Evolutionary conservation across 148 eudicot genomes (phyloP).

Genomic region (Rhododendron vialii): DNA sequence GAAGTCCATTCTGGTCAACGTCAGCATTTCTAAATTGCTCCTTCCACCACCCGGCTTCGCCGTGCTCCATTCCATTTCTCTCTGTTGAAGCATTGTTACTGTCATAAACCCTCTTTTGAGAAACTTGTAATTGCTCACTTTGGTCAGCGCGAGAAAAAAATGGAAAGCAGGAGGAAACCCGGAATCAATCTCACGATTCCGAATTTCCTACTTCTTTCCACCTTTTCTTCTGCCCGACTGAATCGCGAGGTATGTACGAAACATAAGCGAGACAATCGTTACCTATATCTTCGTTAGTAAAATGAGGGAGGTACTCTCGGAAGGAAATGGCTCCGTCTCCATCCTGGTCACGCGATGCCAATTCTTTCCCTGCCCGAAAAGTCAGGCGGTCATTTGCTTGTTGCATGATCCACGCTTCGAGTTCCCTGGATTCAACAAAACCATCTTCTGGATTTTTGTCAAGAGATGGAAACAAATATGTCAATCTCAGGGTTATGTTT

Average conservation of each 20-base stretch:
- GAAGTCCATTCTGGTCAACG: slow-evolving; percentile 23
- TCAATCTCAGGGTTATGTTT: slow-evolving; percentile 35
- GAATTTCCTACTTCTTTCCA: neutral
- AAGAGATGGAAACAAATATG: slow-evolving; percentile 28
- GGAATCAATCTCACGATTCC: neutral
- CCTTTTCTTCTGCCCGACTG: neutral
- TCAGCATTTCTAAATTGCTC: slow-evolving; percentile 46
- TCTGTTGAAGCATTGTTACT: slow-evolving; percentile 11
- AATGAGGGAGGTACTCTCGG: slow-evolving; percentile 28
- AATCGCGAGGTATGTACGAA: neutral
- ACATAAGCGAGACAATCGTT: neutral
- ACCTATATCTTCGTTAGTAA: slow-evolving; percentile 29
- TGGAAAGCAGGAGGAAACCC: neutral
- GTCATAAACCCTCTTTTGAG: neutral
- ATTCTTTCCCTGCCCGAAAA: slow-evolving; percentile 19
- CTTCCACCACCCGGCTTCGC: slow-evolving; percentile 54
- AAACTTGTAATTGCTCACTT: neutral
- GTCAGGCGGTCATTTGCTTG: slow-evolving; percentile 33
- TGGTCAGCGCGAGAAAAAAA: neutral
- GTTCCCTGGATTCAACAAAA: slow-evolving; percentile 31
- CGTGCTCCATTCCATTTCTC: slow-evolving; percentile 28
- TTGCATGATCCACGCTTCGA: slow-evolving; percentile 35
- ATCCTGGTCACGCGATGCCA: slow-evolving; percentile 24
- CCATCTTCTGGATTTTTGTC: slow-evolving; percentile 36
- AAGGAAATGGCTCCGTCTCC: slow-evolving; percentile 33